These are phyloP conservation scores for Waltiozyma sp. DNA, from an alignment of 1,139 yeast species.

Conservation along the genomic window DNA sequence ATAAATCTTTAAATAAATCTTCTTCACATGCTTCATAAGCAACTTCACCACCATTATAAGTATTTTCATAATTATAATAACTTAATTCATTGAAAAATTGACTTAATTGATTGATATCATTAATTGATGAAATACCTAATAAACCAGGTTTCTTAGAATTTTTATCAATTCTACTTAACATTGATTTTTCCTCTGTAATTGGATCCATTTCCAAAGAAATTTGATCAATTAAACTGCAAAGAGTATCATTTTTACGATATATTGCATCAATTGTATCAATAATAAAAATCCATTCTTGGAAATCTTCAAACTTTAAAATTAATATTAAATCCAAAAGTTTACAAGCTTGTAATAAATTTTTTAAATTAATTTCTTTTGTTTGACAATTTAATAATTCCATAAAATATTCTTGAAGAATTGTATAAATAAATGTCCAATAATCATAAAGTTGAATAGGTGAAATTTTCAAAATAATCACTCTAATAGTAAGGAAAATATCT, in stretches of 20 bases:
- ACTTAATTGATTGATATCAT: conserved; percentile 41
- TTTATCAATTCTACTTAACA: conserved; percentile 8
- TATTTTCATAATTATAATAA: conserved; percentile 61
- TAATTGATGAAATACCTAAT: conserved; percentile 31
- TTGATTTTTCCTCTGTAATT: conserved; percentile 3
- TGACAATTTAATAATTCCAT: conserved; percentile 24
- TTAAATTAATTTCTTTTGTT: conserved; percentile 30
- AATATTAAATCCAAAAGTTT: conserved; percentile 70
- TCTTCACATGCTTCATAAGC: conserved; percentile 39
- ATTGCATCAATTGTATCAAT: conserved; percentile 61
- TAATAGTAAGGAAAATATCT: conserved; percentile 45
- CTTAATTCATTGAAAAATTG: conserved; percentile 65
- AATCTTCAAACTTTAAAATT: conserved; percentile 63
- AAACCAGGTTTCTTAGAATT: conserved; percentile 34
- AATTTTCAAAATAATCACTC: conserved; percentile 54
- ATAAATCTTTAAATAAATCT: conserved; percentile 49
- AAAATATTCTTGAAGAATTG: conserved; percentile 49
- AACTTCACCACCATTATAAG: conserved; percentile 42
- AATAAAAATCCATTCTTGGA: conserved; percentile 80
- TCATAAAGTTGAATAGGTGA: conserved; percentile 55
- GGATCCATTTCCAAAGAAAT: conserved; percentile 18
- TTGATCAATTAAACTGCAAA: conserved; percentile 28
- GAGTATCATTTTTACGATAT: conserved; percentile 23
- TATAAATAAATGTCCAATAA: conserved; percentile 60
- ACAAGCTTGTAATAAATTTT: conserved; percentile 45